Evolutionary conservation across 345 rosid genomes (phyloP).

Genomic region (Triadica sebifera): DNA sequence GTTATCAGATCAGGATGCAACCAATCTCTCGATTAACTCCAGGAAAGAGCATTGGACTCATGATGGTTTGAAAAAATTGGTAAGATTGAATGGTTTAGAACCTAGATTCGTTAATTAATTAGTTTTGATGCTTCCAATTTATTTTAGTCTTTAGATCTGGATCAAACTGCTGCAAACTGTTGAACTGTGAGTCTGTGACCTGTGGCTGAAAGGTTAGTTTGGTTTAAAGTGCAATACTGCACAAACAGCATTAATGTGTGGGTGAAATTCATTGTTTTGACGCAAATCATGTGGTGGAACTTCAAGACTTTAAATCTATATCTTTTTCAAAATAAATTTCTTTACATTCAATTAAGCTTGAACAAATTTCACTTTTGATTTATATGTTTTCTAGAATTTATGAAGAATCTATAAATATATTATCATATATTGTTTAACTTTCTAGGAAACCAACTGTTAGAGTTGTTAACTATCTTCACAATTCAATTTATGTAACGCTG

Average conservation of each 20-base stretch:
- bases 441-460: background rate
- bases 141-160: background rate
- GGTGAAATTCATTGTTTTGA: background rate
- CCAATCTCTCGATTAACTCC: slow-evolving; percentile 37
- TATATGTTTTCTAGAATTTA: background rate
- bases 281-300: background rate
- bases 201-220: background rate
- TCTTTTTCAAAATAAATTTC: background rate
- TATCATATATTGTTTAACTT: background rate
- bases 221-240: background rate
- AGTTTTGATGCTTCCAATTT: background rate
- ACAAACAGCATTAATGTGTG: background rate
- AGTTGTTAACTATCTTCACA: background rate
- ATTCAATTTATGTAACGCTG: background rate
- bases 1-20: slow-evolving; percentile 52
- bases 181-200: background rate
- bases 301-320: background rate
- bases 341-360: background rate
- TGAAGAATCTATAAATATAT: background rate
- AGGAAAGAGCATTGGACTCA: slow-evolving; percentile 53
- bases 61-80: slow-evolving; percentile 67
- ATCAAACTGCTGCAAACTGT: background rate
- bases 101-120: background rate
- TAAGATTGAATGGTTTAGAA: slow-evolving; percentile 30
- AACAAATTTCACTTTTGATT: background rate